Conservation (phyloP, 2,329 filamentous ascomycete species). For the Colletotrichum kahawae region DNA sequence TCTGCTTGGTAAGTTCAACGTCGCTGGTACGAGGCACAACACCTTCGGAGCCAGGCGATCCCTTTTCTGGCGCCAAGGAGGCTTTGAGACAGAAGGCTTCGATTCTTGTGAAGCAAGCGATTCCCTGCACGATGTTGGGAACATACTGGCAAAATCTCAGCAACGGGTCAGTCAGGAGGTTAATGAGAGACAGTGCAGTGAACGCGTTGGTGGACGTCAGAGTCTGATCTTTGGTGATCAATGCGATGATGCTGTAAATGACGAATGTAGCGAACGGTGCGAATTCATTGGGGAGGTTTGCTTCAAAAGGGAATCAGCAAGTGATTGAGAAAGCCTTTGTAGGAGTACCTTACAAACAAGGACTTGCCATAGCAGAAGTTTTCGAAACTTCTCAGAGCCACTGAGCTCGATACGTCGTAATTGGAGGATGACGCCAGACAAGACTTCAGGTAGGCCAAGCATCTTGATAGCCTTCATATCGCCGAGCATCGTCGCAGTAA, state of each 20-base stretch:
- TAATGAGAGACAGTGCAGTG: conserved; percentile 23
- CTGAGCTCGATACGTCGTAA: conserved; percentile 24
- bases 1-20: not conserved
- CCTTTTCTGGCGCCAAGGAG: not conserved
- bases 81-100: not conserved
- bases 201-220: conserved; percentile 19
- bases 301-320: not conserved
- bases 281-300: not conserved
- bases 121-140: not conserved
- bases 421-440: conserved; percentile 24
- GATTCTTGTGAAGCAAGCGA: not conserved
- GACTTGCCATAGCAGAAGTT: conserved; percentile 19
- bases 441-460: conserved; percentile 47
- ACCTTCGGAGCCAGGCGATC: not conserved
- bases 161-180: conserved; percentile 24
- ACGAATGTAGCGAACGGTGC: conserved; percentile 23
- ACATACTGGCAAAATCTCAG: not conserved
- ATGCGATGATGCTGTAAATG: not conserved
- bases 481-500: conserved; percentile 49
- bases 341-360: conserved; percentile 9
- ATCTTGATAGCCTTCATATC: conserved; percentile 58
- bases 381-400: conserved; percentile 25
- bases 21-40: not conserved
- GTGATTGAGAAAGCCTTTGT: not conserved
- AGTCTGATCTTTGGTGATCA: conserved; percentile 14